Conservation (phyloP, 208 protist genomes). For the Trypanosoma congolense region DNA sequence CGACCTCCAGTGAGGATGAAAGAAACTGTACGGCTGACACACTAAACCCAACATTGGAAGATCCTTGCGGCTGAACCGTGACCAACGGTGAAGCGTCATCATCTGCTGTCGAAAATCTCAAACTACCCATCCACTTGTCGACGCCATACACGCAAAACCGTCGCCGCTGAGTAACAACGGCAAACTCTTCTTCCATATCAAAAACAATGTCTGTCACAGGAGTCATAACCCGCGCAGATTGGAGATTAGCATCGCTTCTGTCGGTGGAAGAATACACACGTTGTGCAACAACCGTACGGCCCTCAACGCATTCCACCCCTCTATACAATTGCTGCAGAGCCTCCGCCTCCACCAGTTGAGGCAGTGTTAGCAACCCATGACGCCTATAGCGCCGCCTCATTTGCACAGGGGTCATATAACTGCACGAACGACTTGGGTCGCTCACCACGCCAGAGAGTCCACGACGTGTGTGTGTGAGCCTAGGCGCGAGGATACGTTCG, state of each 20-base stretch:
- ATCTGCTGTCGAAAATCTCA: not conserved
- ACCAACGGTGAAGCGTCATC: constrained; percentile 3
- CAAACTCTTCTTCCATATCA: constrained; percentile 27
- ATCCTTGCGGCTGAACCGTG: constrained; percentile 3
- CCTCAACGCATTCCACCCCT: not conserved
- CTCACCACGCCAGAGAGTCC: not conserved
- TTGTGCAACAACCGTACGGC: constrained; percentile 6
- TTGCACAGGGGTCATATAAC: not conserved
- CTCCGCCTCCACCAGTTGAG: constrained; percentile 5
- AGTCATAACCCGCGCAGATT: not conserved
- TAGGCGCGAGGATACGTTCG: constrained; percentile 17
- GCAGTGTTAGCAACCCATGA: constrained; percentile 3
- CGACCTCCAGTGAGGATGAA: constrained; percentile 34
- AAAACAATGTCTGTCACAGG: constrained; percentile 21
- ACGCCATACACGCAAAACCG: constrained; percentile 11
- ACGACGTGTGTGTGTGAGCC: not conserved
- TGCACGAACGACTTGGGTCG: constrained; percentile 13
- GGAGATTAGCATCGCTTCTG: not conserved
- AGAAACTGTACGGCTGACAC: constrained; percentile 57
- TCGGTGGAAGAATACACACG: not conserved
- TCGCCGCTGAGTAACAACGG: constrained; percentile 11
- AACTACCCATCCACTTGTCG: constrained; percentile 8
- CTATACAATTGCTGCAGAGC: constrained; percentile 1
- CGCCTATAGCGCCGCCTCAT: not conserved
- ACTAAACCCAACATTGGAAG: constrained; percentile 18